Base-by-base conservation (phyloP, 306 rosid genomes). In the Vigna nakashimae region DNA sequence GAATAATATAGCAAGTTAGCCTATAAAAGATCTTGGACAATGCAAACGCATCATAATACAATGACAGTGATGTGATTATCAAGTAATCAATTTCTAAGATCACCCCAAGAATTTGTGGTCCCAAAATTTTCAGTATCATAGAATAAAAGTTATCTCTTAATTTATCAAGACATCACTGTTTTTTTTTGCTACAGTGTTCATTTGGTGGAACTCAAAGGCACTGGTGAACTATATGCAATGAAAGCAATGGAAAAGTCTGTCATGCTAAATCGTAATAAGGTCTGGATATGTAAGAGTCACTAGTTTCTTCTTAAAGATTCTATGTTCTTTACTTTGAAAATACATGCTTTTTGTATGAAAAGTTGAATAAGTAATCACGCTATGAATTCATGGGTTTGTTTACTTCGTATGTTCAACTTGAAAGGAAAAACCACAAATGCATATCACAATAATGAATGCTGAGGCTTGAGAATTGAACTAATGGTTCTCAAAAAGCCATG, bases 231-330 rank as follows among this genome's bases (percentile, higher is more conserved):
- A 64, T 95, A 82, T 79, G 98, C 98, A 74, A 95, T 95, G 97
- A 95, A 95, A 89, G 98, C 98, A 73, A 95, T 95, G 95, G 98
- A 92, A 68, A 95, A 95, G 84, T 84, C 97, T 49, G 79, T 79
- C 60, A 89, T 95, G 92, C 72, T 92, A 60, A 91, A 88, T 79
- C 98, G 98, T 51, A 95, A 95, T 87, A 95, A 95, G 98, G 98
- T 95, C 55, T 69, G 83, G 53, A 79, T 68, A 66, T 78, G 65
- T 73, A 77, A 46, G 69, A 79, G 65, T 63, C 40, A 32, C 22
- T 52, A 46, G 49, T 59, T 81, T 73, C 67, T 45, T 64, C 45
- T 74, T 45, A 12, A 60, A 52, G 65, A 55, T 48, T 52, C 72
- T 77, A 55, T 58, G 14, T 24, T 10, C 6, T 60, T 22, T 60